These are phyloP conservation scores for Massarina eburnea DNA, from an alignment of 2,329 filamentous ascomycete species.

Conservation along the genomic window DNA sequence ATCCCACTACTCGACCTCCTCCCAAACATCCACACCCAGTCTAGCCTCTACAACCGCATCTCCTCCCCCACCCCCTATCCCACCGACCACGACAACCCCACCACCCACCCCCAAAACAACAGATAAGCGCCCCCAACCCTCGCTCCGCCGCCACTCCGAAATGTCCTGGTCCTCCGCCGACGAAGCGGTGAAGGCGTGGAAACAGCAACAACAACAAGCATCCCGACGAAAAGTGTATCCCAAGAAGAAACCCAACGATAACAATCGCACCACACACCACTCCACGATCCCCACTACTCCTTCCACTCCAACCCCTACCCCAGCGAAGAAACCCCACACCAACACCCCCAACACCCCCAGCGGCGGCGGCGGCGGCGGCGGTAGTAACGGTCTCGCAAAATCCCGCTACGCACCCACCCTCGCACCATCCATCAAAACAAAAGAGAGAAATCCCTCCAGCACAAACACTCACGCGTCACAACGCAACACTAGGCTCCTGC, in stretches of 20 bases:
- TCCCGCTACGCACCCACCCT: slow-evolving; percentile 10
- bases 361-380: no score
- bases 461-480: no score
- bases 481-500: no score
- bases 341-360: no score
- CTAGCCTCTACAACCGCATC: neutral
- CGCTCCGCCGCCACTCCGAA: slow-evolving; percentile 12
- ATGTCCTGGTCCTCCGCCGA: slow-evolving; percentile 11
- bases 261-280: neutral
- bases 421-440: neutral
- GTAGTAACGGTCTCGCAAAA: slow-evolving; percentile 4
- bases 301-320: no score
- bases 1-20: neutral
- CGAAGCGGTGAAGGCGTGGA: neutral
- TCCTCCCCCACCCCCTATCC: neutral
- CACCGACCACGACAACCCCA: neutral
- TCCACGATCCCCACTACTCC: no score
- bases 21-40: neutral
- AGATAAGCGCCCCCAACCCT: neutral
- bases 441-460: no score
- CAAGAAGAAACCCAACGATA: neutral
- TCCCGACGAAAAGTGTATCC: neutral
- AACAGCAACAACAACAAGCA: neutral
- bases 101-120: neutral
- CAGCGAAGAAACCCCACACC: slow-evolving; percentile 8